A percentile compares a stretch with the other conserved stretches of the same genome.
These are phyloP conservation scores for Dendrocalamus sinicus DNA, from an alignment of 176 grass and related monocot species.

Conservation along the genomic window DNA sequence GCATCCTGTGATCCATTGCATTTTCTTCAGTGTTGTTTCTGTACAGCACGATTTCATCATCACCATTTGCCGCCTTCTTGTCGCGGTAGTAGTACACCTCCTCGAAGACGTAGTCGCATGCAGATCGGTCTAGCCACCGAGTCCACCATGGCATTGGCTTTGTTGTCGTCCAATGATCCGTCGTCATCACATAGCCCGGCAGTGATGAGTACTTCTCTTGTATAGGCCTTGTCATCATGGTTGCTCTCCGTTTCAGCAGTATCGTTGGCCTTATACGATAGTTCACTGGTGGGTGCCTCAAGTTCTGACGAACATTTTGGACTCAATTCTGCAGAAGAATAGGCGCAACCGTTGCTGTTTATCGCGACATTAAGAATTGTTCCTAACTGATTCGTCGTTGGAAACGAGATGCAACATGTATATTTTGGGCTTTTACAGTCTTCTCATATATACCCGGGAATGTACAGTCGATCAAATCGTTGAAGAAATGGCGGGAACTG, in stretches of 20 bases:
- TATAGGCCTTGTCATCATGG: neutral
- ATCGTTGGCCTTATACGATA: slow-evolving; percentile 32
- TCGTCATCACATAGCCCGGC: neutral
- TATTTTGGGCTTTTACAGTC: neutral
- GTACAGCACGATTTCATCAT: neutral
- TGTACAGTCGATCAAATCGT: slow-evolving; percentile 41
- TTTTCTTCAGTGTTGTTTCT: neutral
- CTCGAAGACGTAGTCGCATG: too few species aligned
- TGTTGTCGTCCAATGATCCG: neutral
- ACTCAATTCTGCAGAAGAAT: slow-evolving; percentile 38
- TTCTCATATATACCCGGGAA: slow-evolving; percentile 49
- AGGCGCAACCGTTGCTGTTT: neutral
- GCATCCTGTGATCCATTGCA: slow-evolving; percentile 49
- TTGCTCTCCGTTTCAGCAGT: slow-evolving; percentile 10
- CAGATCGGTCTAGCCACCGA: neutral
- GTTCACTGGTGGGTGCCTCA: slow-evolving; percentile 30
- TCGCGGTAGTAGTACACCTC: too few species aligned
- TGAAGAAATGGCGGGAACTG: slow-evolving; percentile 45
- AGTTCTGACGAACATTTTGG: slow-evolving; percentile 43
- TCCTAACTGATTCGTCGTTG: too few species aligned
- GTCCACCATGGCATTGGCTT: neutral
- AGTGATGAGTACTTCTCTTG: neutral
- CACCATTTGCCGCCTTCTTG: neutral
- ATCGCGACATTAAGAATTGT: too few species aligned
- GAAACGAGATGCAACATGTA: neutral